Percentiles rank a stretch among this genome's conserved stretches.
Conservation (phyloP, 1,139 yeast genomes). For the Yarrowia galli region DNA sequence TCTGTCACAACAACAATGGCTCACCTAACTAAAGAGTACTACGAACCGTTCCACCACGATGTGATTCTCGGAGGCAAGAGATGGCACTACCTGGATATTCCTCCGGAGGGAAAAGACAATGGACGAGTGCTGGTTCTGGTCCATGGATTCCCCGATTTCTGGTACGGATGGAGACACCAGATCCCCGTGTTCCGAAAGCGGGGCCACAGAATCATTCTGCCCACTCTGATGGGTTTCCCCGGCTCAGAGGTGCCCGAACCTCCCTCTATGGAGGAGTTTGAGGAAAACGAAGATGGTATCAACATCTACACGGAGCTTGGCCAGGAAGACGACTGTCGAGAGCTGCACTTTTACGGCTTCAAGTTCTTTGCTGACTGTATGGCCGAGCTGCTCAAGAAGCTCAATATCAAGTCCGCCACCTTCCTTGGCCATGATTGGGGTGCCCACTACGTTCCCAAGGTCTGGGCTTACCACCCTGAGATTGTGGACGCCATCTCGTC, state of each 20-base stretch:
- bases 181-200: slow-evolving; percentile 32
- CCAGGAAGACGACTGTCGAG: slow-evolving; percentile 34
- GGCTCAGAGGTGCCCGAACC: slow-evolving; percentile 39
- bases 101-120: slow-evolving; percentile 36
- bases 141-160: slow-evolving; percentile 38
- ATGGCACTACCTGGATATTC: slow-evolving; percentile 39
- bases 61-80: slow-evolving; percentile 27
- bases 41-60: slow-evolving; percentile 35
- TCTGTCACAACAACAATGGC: not conserved
- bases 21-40: slow-evolving; percentile 36
- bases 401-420: slow-evolving; percentile 28
- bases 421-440: slow-evolving; percentile 39
- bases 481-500: slow-evolving; percentile 34
- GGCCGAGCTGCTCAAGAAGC: slow-evolving; percentile 32
- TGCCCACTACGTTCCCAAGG: slow-evolving; percentile 36
- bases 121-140: slow-evolving; percentile 36
- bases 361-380: slow-evolving; percentile 36
- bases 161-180: slow-evolving; percentile 39
- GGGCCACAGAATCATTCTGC: slow-evolving; percentile 34
- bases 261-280: slow-evolving; percentile 38
- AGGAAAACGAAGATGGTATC: slow-evolving; percentile 34
- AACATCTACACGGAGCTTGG: slow-evolving; percentile 36
- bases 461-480: slow-evolving; percentile 36
- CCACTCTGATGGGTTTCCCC: slow-evolving; percentile 39
- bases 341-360: slow-evolving; percentile 28